Conservation (phyloP, 805 yeast species). For the Ogataea nonfermentans region DNA sequence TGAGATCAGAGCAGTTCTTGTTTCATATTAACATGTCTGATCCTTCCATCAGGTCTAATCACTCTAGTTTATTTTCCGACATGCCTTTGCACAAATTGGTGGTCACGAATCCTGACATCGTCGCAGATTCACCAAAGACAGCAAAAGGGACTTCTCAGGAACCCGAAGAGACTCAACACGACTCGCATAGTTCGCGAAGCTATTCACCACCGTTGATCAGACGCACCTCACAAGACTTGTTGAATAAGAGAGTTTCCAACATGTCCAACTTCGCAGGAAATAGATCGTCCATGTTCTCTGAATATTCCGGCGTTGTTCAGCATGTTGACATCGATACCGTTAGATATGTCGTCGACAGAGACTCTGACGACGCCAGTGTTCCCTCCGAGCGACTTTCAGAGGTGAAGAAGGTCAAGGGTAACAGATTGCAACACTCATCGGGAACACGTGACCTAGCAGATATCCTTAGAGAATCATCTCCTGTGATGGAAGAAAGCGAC, state of each 20-base stretch:
- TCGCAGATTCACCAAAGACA: neutral
- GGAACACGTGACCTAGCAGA: constrained; percentile 15
- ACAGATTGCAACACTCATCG: constrained; percentile 16
- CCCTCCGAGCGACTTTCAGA: constrained; percentile 20
- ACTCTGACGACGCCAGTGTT: constrained; percentile 10
- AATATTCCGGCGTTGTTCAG: constrained; percentile 39
- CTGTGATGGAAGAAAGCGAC: constrained; percentile 22
- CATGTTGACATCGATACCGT: constrained; percentile 36
- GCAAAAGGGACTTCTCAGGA: constrained; percentile 2
- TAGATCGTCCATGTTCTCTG: constrained; percentile 34
- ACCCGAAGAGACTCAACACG: constrained; percentile 4
- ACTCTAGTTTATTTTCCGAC: constrained; percentile 8
- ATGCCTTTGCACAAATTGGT: constrained; percentile 6
- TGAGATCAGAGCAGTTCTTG: neutral
- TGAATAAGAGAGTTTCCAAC: constrained; percentile 7
- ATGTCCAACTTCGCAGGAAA: constrained; percentile 21
- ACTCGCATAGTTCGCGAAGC: constrained; percentile 1
- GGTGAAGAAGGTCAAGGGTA: constrained; percentile 19
- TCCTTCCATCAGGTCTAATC: constrained; percentile 5
- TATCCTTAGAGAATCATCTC: constrained; percentile 15
- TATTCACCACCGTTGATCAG: neutral
- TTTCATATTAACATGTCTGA: neutral
- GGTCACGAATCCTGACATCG: constrained; percentile 7
- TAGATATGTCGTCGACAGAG: constrained; percentile 30
- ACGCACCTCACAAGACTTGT: constrained; percentile 2